phyloP scores from a whole-genome alignment of 1,139 yeast genomes.

The Yamadazyma spencermartinsiae region DNA sequence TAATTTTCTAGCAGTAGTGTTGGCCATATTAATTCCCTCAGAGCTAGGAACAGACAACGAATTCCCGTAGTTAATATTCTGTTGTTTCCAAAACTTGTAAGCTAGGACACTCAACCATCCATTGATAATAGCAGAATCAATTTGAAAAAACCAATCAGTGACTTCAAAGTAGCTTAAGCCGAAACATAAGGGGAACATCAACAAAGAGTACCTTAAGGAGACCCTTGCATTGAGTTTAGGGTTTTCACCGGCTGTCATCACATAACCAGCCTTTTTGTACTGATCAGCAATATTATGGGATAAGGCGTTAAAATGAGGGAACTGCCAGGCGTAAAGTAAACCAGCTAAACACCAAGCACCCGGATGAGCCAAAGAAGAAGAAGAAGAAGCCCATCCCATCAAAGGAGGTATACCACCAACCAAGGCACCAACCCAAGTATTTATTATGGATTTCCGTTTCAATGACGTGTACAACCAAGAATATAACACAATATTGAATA shows the following conservation, averaged over 20 bases:
- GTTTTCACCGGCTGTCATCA: slow-evolving; percentile 93
- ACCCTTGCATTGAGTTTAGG: slow-evolving; percentile 93
- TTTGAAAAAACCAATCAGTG: slow-evolving; percentile 77
- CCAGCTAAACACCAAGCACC: slow-evolving; percentile 96
- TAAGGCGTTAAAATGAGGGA: slow-evolving; percentile 94
- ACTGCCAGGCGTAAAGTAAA: slow-evolving; percentile 94
- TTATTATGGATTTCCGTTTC: slow-evolving; percentile 78
- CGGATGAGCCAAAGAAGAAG: slow-evolving; percentile 75
- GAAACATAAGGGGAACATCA: slow-evolving; percentile 91
- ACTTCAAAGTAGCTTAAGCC: slow-evolving; percentile 78
- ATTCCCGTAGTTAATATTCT: slow-evolving; percentile 52
- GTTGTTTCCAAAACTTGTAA: slow-evolving; percentile 81
- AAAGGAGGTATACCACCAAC: slow-evolving; percentile 98
- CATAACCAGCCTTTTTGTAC: slow-evolving; percentile 89
- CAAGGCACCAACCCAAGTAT: slow-evolving; percentile 98
- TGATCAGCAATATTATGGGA: slow-evolving; percentile 87
- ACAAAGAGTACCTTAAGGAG: slow-evolving; percentile 79
- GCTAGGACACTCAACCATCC: slow-evolving; percentile 85
- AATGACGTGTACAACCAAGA: slow-evolving; percentile 90
- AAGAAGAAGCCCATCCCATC: slow-evolving; percentile 99
- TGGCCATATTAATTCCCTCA: slow-evolving; percentile 60
- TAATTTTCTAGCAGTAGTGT: slow-evolving; percentile 71
- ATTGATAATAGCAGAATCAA: slow-evolving; percentile 80
- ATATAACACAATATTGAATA: slow-evolving; percentile 74
- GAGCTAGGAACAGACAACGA: slow-evolving; percentile 35